A percentile compares a stretch with the other conserved stretches of the same genome.
Evolutionary conservation across 108 stramenopile genomes (phyloP).

Genomic region (Cyclotella baltica): DNA sequence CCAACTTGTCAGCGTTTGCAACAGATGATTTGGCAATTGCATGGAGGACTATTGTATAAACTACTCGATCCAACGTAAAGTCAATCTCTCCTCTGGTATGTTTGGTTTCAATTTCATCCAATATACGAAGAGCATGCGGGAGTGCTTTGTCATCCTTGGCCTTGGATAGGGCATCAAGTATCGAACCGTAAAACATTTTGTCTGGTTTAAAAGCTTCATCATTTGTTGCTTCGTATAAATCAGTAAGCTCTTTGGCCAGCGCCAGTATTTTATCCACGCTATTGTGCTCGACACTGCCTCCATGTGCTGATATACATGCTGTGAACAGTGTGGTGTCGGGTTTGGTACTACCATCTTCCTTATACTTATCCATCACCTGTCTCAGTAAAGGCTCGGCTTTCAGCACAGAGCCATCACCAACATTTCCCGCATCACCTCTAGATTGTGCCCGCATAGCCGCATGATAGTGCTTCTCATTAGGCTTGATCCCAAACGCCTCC

Average conservation of each 20-base stretch:
- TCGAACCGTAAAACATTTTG: slow-evolving; percentile 37
- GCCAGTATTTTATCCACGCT: slow-evolving; percentile 33
- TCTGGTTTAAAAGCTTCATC: slow-evolving; percentile 46
- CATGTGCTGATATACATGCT: slow-evolving; percentile 44
- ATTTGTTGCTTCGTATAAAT: slow-evolving; percentile 36
- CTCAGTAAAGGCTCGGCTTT: slow-evolving; percentile 37
- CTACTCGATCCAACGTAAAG: slow-evolving; percentile 35
- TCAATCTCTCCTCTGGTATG: slow-evolving; percentile 31
- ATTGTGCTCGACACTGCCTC: slow-evolving; percentile 20
- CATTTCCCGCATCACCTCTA: slow-evolving; percentile 22
- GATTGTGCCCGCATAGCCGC: slow-evolving; percentile 28
- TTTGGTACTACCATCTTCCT: slow-evolving; percentile 41
- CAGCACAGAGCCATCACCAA: slow-evolving; percentile 23
- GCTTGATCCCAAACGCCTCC: slow-evolving; percentile 33
- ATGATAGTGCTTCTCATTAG: slow-evolving; percentile 43
- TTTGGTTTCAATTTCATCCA: slow-evolving; percentile 47
- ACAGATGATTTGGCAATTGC: slow-evolving; percentile 31
- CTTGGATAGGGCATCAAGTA: slow-evolving; percentile 46
- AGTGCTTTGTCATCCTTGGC: slow-evolving; percentile 17
- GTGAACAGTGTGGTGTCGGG: slow-evolving; percentile 40
- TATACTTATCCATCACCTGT: slow-evolving; percentile 38
- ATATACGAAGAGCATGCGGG: slow-evolving; percentile 20
- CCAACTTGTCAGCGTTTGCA: slow-evolving; percentile 28
- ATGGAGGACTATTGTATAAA: slow-evolving; percentile 44
- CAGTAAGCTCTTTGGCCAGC: slow-evolving; percentile 36